Base-by-base conservation (phyloP, 352 stramenopile genomes). In the Phytophthora megakarya region DNA sequence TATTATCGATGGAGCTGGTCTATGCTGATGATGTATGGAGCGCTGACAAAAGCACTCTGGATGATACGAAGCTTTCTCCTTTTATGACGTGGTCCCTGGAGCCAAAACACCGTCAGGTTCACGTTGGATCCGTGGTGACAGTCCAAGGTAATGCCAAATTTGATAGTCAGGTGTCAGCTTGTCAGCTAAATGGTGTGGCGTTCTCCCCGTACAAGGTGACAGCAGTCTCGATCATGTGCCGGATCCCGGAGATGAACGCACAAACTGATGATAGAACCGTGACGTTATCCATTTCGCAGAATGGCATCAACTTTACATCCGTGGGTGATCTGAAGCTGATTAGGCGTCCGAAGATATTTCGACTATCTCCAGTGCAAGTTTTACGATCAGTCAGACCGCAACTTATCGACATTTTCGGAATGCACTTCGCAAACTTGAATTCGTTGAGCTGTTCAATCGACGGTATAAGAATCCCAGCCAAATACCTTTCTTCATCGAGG, bases 341-440 rank as follows among this genome's bases (percentile, higher is more conserved):
- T 13, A 30, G 54, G 8, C 62, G 65, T 0, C 70, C 73, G 6
- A 50, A 39, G 30, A 51, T 81, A 15, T 63, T 68, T 42, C 61
- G 71, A 10, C 26, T 78, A 28, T 67, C 40, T 10, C 68, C 73
- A 28, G 5, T 30, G 5, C 35, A 57, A 40, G 44, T 47, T 11
- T 57, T 72, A 22, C 46, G 57, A 9, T 51, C 38, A 3, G 25
- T 71, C 18, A 50, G 15, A 6, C 51, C 26, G 0, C 72, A 75
- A 59, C 4, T 47, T 10, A 30, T 81, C 26, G 51, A 72, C 22
- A 35, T 81, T 11, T 76, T 77, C 11, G 73, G 73, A 10, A 52
- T 61, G 40, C 30, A 75, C 23, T 79, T 81, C 26, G 52, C 43
- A 35, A 72, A 79, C 16, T 50, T 63, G 15, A 62, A 49, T 15